Base-by-base conservation (phyloP, 1,284 basidiomycete species). In the Boletus subluridellus region DNA sequence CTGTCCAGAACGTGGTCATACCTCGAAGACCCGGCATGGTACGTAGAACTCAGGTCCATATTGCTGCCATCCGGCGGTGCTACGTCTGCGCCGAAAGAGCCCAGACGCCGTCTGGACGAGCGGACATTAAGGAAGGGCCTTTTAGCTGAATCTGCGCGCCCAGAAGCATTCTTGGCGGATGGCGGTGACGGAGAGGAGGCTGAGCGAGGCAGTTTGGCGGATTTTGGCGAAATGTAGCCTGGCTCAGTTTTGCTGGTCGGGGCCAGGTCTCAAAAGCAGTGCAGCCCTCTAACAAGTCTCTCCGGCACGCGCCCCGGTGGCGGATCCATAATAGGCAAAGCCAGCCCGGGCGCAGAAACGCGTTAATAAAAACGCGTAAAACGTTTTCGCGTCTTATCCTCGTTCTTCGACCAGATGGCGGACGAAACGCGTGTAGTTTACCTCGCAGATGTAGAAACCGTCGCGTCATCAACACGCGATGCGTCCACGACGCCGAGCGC, bases 1-100 rank as follows among this genome's bases (percentile, higher is more conserved):
- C 34, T 26, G 47, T 50, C 45, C 35, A 34, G 24, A 46, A 5
- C 32, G 48, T 34, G 45, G 57, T 60, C 76, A 48, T 63, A 87
- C 87, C 86, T 83, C 15, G 89, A 91, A 32, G 87, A 88, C 38
- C 89, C 90, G 21, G 85, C 89, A 60, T 89, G 86, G 72, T 92
- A 92, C 65, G 89, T 92, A n/a, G 90, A 90, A 66, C 88, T 92
- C 85, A 89, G 85, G 64, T 85, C 89, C 63, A 84, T 62, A 60
- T 66, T 64, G 63, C 68, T 72, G 38, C 63, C 57, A 38, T 69
- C 63, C 15, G 68, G 66, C 21, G 60, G 74, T 54, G 66, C 64
- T 51, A 64, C 62, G 35, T 70, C 63, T 53, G 58, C 57, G 39
- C 52, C 63, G 45, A 63, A 57, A n/a, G 65, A 61, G 32, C 51